phyloP scores from a whole-genome alignment of 345 rosid genomes.

The Barbarea vulgaris region DNA sequence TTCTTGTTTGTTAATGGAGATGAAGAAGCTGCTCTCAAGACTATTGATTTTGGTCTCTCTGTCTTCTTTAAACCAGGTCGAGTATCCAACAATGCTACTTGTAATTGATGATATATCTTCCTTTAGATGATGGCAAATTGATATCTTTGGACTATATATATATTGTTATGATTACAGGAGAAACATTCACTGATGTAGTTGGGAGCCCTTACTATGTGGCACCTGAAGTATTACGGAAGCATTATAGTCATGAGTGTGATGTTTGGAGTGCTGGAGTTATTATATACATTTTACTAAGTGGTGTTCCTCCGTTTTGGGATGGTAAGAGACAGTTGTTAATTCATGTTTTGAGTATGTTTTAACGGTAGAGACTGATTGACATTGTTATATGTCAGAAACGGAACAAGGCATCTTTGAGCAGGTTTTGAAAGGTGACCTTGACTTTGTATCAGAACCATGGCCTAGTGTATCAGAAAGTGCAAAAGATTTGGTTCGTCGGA shows the following conservation, averaged over 20 bases:
- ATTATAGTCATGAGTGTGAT: conserved; percentile 90
- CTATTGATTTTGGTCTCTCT: conserved; percentile 94
- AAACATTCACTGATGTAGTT: conserved; percentile 82
- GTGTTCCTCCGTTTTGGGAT: conserved; percentile 99
- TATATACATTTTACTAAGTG: conserved; percentile 78
- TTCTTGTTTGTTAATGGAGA: conserved; percentile 70
- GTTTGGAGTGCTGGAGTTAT: conserved; percentile 99
- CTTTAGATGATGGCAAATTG: neutral
- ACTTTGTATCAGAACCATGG: conserved; percentile 95
- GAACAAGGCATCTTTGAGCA: conserved; percentile 98
- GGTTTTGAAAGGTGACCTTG: conserved; percentile 89
- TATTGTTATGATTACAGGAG: conserved; percentile 60
- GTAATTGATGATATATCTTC: neutral
- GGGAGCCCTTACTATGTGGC: conserved; percentile 99
- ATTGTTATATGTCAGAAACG: conserved; percentile 60
- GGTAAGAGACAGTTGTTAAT: conserved; percentile 50
- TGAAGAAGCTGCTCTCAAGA: conserved; percentile 78
- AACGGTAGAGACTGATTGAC: conserved; percentile 27
- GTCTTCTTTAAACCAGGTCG: conserved; percentile 86
- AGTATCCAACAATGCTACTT: neutral
- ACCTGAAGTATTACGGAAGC: conserved; percentile 87
- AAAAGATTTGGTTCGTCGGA: conserved; percentile 81
- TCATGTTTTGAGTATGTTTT: conserved; percentile 10
- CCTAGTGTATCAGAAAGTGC: conserved; percentile 86
- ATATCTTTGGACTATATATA: neutral